Percentiles rank a stretch among this genome's conserved stretches.
Evolutionary conservation across 140 eudicot species (phyloP).

Genomic region (Senecio squalidus): DNA sequence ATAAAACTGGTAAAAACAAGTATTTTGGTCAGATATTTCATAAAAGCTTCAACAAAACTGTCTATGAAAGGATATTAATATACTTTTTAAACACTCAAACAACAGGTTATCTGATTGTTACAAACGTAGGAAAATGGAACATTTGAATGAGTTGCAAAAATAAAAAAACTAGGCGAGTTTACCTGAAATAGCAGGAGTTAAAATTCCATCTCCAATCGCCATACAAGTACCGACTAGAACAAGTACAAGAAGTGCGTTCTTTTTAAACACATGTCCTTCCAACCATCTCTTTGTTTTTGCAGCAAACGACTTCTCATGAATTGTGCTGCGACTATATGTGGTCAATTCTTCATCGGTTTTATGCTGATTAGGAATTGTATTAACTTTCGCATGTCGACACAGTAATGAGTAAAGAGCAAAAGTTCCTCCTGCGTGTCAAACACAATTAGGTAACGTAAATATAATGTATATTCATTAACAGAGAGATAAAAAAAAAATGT

Average conservation of each 20-base stretch:
- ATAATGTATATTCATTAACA: background rate
- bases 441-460: background rate
- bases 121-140: too few relatives aligned
- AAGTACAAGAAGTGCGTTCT: constrained; percentile 66
- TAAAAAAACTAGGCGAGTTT: background rate
- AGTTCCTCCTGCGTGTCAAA: constrained; percentile 62
- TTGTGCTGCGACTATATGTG: constrained; percentile 85
- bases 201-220: constrained; percentile 93
- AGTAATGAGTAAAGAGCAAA: constrained; percentile 90
- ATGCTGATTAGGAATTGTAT: constrained; percentile 93
- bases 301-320: constrained; percentile 81
- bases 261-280: constrained; percentile 59
- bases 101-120: background rate
- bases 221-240: constrained; percentile 92
- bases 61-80: background rate
- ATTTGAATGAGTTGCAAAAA: too few relatives aligned
- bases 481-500: constrained; percentile 7
- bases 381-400: constrained; percentile 82
- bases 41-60: background rate
- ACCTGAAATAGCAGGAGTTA: constrained; percentile 99
- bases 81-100: too few relatives aligned
- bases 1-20: constrained; percentile 54
- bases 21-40: constrained; percentile 16
- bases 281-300: constrained; percentile 89
- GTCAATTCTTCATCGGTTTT: constrained; percentile 93